Conservation (phyloP, 768 basidiomycete species). For the Boletus subparvulus region DNA sequence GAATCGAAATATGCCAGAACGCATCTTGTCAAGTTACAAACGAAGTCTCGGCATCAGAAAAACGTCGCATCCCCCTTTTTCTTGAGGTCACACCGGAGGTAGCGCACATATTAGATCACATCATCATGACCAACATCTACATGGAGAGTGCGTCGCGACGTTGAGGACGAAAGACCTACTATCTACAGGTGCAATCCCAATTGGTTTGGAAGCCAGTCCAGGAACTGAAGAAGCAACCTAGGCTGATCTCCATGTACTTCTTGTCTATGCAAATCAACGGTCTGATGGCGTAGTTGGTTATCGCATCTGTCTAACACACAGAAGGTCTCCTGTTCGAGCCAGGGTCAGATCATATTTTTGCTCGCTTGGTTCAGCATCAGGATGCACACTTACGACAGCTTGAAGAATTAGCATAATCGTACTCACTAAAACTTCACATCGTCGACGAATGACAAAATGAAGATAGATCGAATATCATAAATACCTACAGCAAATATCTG, state of each 20-base stretch:
- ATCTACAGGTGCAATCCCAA: too few species aligned
- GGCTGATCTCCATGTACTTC: not conserved
- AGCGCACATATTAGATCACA: conserved; percentile 30
- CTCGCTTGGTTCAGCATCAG: not conserved
- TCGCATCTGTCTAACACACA: conserved; percentile 79
- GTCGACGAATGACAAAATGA: not conserved
- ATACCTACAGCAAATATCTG: conserved; percentile 3
- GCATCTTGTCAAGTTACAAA: conserved; percentile 18
- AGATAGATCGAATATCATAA: too few species aligned
- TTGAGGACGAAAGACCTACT: conserved; percentile 14
- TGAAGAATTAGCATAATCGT: too few species aligned
- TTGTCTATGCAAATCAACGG: not conserved
- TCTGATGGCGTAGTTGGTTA: conserved; percentile 78
- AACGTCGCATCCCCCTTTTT: conserved; percentile 16
- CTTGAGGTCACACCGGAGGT: conserved; percentile 30
- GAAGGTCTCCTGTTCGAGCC: conserved; percentile 26
- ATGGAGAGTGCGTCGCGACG: conserved; percentile 29
- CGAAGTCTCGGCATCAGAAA: conserved; percentile 19
- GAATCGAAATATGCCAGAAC: conserved; percentile 11
- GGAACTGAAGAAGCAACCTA: not conserved
- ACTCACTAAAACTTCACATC: too few species aligned
- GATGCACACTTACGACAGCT: too few species aligned
- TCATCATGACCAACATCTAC: conserved; percentile 35
- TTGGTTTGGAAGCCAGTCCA: too few species aligned
- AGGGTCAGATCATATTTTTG: conserved; percentile 18